A percentile compares a stretch with the other conserved stretches of the same genome.
phyloP scores from a whole-genome alignment of 257 asterid genomes.

The Przewalskia tangutica region DNA sequence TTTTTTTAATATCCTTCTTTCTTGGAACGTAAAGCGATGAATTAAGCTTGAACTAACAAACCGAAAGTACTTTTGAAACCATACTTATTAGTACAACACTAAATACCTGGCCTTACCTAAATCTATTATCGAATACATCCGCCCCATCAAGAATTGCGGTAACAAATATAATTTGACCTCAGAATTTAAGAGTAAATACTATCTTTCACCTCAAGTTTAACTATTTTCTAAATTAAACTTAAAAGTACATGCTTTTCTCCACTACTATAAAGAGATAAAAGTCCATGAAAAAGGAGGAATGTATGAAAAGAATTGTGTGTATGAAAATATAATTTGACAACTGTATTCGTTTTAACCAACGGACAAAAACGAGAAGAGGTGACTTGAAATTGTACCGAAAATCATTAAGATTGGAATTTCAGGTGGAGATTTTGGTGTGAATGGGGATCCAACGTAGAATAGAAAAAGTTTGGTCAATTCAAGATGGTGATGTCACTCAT shows the following conservation, averaged over 20 bases:
- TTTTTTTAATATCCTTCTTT: no score
- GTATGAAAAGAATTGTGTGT: neutral
- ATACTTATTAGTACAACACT: no score
- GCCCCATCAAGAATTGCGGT: no score
- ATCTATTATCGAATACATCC: no score
- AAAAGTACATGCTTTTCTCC: neutral
- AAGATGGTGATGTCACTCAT: conserved; percentile 1
- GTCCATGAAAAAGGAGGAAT: neutral
- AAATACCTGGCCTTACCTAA: no score
- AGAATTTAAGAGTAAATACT: no score
- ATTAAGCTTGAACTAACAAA: no score
- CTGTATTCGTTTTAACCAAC: neutral
- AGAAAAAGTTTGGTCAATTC: conserved; percentile 12
- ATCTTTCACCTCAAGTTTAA: neutral
- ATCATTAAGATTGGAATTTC: neutral
- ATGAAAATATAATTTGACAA: no score
- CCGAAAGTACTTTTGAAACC: no score
- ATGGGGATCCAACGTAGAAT: conserved; percentile 1
- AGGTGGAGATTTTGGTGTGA: conserved; percentile 8
- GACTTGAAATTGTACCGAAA: neutral
- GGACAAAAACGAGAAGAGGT: neutral
- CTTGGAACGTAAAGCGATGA: no score
- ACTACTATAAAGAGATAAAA: neutral
- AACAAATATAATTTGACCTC: no score
- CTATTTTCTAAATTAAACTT: neutral